Evolutionary conservation across 768 basidiomycete species (phyloP), one percentile per base, ranked within the genome.

Genomic region (Boletus huronensis): DNA sequence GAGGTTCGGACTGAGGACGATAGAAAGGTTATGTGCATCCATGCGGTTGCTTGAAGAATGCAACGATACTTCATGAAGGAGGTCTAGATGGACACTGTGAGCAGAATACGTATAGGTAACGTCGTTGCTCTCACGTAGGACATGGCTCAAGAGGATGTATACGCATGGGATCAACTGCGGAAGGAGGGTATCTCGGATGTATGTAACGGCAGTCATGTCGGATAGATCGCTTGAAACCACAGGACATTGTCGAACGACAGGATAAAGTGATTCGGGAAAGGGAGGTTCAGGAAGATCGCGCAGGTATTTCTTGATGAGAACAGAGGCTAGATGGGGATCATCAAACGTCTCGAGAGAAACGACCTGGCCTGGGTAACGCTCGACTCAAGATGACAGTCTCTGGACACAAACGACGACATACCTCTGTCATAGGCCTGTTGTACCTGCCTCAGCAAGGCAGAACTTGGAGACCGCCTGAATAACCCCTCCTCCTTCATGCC

Each of bases 351-450:
- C 74, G 40, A 94, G 71, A 1, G 88, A 89, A 10, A 94, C 86
- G 1, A 92, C 84, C 57, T 91, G 82, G 13, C 88, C 88, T 88
- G 52, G 5, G 47, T 35, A 6, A 47, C 57, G 48, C 21, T 61
- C 29, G 34, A 25, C 28, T 51, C 39, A 51, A 52, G 39, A 53
- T 39, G 54, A 50, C 39, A 54, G 1, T n/a, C 46, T 8, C 40
- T 3, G 13, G 10, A 45, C 14, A 23, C 8, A 35, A 3, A 54
- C 17, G 8, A 36, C 52, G 29, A 45, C 46, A 28, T 52, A 83
- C 90, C 91, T 71, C 92, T 75, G 65, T 94, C 89, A 62, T 93
- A 93, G 3, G 91, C 92, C 31, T 90, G 86, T 62, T 88, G 83
- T 11, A 85, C 90, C 55, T 90, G 84, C 54, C 77, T 82, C 26